phyloP scores from a whole-genome alignment of 148 eudicot genomes.

The Fagopyrum homotropicum region DNA sequence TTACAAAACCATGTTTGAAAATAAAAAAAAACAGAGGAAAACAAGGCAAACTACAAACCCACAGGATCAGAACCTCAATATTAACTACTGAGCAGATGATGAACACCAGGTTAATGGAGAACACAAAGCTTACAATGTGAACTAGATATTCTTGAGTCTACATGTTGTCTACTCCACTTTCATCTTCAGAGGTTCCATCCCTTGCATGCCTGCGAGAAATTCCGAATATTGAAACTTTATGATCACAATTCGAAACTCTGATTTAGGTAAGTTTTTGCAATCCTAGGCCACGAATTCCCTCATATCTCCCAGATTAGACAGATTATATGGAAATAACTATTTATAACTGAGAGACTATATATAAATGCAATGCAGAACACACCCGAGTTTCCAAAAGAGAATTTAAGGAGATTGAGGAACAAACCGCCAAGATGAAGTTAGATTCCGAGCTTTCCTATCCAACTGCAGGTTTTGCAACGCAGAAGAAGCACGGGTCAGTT shows the following conservation, averaged over 20 bases:
- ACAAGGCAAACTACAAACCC: conserved; percentile 1
- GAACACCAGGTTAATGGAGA: background rate
- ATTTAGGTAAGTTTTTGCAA: background rate
- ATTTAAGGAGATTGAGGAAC: conserved; percentile 16
- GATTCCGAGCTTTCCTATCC: conserved; percentile 89
- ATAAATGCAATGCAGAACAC: no score
- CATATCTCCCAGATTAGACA: background rate
- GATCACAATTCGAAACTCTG: no score
- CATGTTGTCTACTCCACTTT: conserved; percentile 47
- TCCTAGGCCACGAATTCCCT: background rate
- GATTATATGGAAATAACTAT: conserved; percentile 6
- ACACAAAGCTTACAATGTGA: conserved; percentile 10
- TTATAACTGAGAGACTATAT: no score
- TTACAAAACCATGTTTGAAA: background rate
- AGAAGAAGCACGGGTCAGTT: conserved; percentile 67
- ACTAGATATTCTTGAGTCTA: conserved; percentile 14
- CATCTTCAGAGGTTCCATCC: conserved; percentile 42
- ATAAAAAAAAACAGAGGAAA: background rate
- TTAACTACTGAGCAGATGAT: background rate
- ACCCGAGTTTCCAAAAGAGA: background rate
- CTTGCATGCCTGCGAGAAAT: conserved; percentile 36
- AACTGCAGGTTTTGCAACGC: conserved; percentile 87
- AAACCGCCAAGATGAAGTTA: conserved; percentile 87
- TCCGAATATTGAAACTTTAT: background rate
- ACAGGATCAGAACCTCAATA: background rate